Percentiles rank a stretch among this genome's conserved stretches.
Evolutionary conservation across 1,139 yeast genomes (phyloP).

Genomic region (Sporopachydermia cereana): DNA sequence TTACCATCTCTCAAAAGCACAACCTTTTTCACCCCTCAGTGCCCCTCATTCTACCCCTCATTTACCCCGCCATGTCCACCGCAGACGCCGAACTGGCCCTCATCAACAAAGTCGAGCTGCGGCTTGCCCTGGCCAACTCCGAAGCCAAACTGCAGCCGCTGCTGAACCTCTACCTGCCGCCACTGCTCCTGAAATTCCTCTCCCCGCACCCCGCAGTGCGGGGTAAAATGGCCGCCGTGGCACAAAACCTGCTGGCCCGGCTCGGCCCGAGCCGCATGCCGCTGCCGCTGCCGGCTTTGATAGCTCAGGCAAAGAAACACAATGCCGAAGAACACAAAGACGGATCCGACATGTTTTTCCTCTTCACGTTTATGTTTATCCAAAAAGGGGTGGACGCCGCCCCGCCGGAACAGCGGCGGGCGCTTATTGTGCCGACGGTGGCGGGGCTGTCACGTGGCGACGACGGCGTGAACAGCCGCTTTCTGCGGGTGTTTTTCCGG

Average conservation of each 20-base stretch:
- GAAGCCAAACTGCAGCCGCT: slow-evolving; percentile 53
- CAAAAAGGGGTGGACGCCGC: slow-evolving; percentile 54
- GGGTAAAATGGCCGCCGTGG: slow-evolving; percentile 50
- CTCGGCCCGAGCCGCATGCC: slow-evolving; percentile 36
- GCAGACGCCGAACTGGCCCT: slow-evolving; percentile 43
- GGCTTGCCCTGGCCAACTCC: slow-evolving; percentile 66
- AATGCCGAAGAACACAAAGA: slow-evolving; percentile 28
- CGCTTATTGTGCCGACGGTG: slow-evolving; percentile 38
- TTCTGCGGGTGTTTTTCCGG: slow-evolving; percentile 51
- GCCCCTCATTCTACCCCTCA: no score
- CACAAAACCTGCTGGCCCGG: slow-evolving; percentile 59
- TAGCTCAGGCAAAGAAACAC: slow-evolving; percentile 56
- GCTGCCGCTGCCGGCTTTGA: slow-evolving; percentile 50
- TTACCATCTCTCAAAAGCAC: no score
- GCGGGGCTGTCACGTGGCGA: slow-evolving; percentile 32
- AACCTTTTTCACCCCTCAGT: no score
- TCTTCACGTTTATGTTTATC: slow-evolving; percentile 56
- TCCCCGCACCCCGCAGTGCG: slow-evolving; percentile 64
- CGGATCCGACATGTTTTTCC: slow-evolving; percentile 42
- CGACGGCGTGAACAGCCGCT: slow-evolving; percentile 38
- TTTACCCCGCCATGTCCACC: background rate
- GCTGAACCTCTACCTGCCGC: slow-evolving; percentile 56
- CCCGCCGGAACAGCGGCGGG: slow-evolving; percentile 22
- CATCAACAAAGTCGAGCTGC: slow-evolving; percentile 68
- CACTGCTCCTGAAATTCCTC: slow-evolving; percentile 65